These are phyloP conservation scores for Nakazawaea holstii DNA, from an alignment of 805 yeast genomes.

Conservation along the genomic window DNA sequence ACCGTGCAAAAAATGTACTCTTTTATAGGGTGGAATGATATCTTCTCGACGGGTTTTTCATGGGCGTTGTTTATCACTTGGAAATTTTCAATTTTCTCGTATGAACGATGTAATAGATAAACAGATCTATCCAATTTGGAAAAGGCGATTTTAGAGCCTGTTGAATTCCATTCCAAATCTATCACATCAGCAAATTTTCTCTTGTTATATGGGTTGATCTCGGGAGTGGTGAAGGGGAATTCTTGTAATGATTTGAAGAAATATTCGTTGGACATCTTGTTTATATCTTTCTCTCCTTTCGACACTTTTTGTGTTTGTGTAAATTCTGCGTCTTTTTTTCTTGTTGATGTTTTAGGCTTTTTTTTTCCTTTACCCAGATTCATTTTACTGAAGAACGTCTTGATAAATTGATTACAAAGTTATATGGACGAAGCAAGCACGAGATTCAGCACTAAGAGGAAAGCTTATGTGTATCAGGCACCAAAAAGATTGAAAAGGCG, in stretches of 20 bases:
- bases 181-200: conserved; percentile 27
- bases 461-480: background rate
- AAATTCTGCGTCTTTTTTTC: background rate
- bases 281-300: background rate
- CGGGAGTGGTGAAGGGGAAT: background rate
- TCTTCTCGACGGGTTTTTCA: conserved; percentile 31
- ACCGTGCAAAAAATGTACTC: conserved; percentile 39
- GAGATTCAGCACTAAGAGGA: background rate
- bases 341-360: background rate
- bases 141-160: conserved; percentile 37
- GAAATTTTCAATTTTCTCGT: conserved; percentile 27
- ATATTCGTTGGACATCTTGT: background rate
- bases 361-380: background rate
- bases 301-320: background rate
- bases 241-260: conserved; percentile 7
- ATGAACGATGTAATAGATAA: conserved; percentile 20
- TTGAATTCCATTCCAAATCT: conserved; percentile 31
- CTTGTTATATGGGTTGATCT: background rate
- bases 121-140: conserved; percentile 38
- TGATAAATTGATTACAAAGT: background rate
- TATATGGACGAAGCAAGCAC: background rate
- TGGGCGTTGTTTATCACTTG: conserved; percentile 34
- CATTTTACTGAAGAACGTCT: background rate
- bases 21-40: conserved; percentile 40
- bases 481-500: background rate